Evolutionary conservation across 1,284 basidiomycete genomes (phyloP), one percentile per base, ranked within the genome.

Genomic region (Fereydounia khargensis): DNA sequence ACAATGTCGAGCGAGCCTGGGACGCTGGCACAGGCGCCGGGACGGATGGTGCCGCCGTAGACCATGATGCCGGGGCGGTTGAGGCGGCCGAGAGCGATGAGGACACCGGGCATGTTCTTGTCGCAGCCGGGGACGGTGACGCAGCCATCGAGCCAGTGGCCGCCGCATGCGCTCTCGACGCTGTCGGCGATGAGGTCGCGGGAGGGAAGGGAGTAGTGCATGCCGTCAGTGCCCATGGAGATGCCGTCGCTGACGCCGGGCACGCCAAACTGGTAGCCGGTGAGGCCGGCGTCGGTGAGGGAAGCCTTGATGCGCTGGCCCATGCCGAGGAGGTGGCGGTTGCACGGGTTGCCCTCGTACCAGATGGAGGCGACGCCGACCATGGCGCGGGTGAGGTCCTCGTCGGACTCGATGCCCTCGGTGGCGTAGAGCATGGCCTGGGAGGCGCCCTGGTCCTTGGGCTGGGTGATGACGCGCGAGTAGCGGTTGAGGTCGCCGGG

Each of bases 61-160:
- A 76, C 68, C 70, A 76, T 74, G 39, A 75, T 58, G 40, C 71
- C 71, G 11, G 73, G 73, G 10, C 73, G 55, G 53, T 75, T 75
- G 31, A 74, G 65, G 14, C 73, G 55, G 25, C 70, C 71, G 13
- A 74, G 66, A 3, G 70, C 73, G 63, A 75, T 75, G 9, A 75
- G 53, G 5, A 74, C 71, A 57, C 73, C 73, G 20, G 73, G 73
- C 73, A 75, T 75, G 53, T 75, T 75, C 55, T 76, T 76, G 59
- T 76, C 73, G 41, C 73, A 76, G 23, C 72, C 72, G 8, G 73
- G 73, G 21, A 76, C 66, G 7, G 64, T 63, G 30, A 76, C 72
- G 25, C 42, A 46, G 13, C 72, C 73, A 30, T 76, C 73, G 35
- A 74, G 67, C 72, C 72, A 76, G 47, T 76, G 73, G 13, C 70